Evolutionary conservation across 2,329 filamentous ascomycete species (phyloP), one percentile per base, ranked within the genome.

Genomic region (Huntiella moniliformis): DNA sequence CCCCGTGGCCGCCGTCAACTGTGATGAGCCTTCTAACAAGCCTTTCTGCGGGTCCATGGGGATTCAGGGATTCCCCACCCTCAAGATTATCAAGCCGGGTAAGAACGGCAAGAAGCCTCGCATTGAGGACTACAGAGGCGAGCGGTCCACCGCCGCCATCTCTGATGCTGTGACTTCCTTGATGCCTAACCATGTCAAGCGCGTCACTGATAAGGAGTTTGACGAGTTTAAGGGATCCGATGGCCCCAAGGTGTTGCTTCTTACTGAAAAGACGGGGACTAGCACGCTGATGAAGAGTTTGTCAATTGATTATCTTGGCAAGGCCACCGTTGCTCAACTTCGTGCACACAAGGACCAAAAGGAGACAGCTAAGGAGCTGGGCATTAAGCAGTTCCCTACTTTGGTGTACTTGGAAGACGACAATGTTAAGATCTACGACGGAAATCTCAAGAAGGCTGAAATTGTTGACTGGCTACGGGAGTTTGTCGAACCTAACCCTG

Each of bases 21-120:
- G 91, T 62, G 88, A 98, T 57, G 86, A 93, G 31, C 88, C 95
- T 45, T 65, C 69, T 52, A 98, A 96, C 71, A 96, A 96, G 67
- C 68, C 70, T 2, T 73, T 95, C 54, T 98, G 91, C 61, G 77
- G 79, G 40, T 64, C 70, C 53, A 82, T 95, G 74, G 88, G 86
- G 46, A 74, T 98, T 4, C 71, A 94, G 64, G 91, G 91, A 49
- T 98, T 95, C 65, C 91, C 91, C 1, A 96, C 91, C 0, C 69
- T 98, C 52, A 98, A 98, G 70, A 88, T 93, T 41, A 76, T 96
- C 45, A 78, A 77, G 16, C 91, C 91, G 0, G 76, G 81, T 52
- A 85, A 84, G 65, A 92, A 87, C 62, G 62, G 64, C 33, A 39
- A 37, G 33, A 80, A 78, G 57, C 88, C 91, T 1, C 70, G 75